Evolutionary conservation across 2,329 filamentous ascomycete genomes (phyloP), one percentile per base, ranked within the genome.

Genomic region (Aureobasidium lini): DNA sequence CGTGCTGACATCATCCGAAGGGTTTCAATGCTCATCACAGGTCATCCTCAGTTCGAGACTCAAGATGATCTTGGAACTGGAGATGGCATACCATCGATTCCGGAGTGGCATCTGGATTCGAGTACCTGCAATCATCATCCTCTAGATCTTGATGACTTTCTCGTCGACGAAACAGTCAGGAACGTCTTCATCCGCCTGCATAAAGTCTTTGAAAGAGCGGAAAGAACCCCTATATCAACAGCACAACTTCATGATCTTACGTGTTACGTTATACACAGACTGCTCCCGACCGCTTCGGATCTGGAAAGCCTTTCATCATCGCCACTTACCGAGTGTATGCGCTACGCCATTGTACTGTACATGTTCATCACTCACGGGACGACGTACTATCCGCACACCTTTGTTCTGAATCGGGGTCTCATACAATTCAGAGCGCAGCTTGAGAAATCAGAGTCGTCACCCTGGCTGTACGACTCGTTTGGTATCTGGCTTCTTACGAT

Each of bases 191-290:
- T 31, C 11, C 53, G 42, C 23, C 53, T 57, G 7, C 42, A 32
- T 3, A 28, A 29, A 23, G 9, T 57, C 0, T 47, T 46, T 2
- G 13, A 31, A 15, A 13, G 13, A 47, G 53, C 53, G 31, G 40
- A 37, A 31, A 11, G 16, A 8, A 16, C 16, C 2, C 16, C 40
- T 2, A 29, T 57, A 11, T 57, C 53, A 1, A 47, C 23, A n/a
- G 46, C 53, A 5, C 18, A 39, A 1, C 13, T 57, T 11, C 53
- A 57, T 23, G 53, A 57, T 32, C 53, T 57, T 15, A 39, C 53
- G 46, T 57, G 53, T 16, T 57, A 37, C 37, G 53, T 57, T 28
- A n/a, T 57, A 11, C 53, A 57, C 31, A 31, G 53, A n/a, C 39
- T 57, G 5, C n/a, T 57, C 15, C 18, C 40, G 16, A 2, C 40